A percentile compares a stretch with the other conserved stretches of the same genome.
phyloP scores from a whole-genome alignment of 2,329 filamentous ascomycete species.

The Pseudocercospora cruenta region DNA sequence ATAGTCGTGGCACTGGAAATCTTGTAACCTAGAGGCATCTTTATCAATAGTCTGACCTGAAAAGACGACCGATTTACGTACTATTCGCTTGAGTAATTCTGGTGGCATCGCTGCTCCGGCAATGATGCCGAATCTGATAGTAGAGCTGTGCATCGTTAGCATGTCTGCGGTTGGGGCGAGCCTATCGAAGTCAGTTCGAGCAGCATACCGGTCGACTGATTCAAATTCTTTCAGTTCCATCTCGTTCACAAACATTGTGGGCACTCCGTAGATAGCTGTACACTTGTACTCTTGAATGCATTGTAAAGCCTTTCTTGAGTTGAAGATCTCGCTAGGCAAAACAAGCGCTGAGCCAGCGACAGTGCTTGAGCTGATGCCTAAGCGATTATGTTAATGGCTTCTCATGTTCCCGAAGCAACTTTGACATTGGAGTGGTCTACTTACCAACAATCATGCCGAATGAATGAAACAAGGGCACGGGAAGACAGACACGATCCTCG shows the following conservation, averaged over 20 bases:
- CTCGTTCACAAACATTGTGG: slow-evolving; percentile 77
- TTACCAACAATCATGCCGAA: slow-evolving; percentile 69
- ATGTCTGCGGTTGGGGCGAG: neutral
- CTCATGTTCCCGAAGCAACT: slow-evolving; percentile 46
- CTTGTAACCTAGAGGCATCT: slow-evolving; percentile 52
- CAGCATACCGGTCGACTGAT: slow-evolving; percentile 20
- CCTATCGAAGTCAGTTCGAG: neutral
- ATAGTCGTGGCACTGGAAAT: slow-evolving; percentile 76
- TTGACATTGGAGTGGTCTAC: slow-evolving; percentile 62
- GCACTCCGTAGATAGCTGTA: slow-evolving; percentile 79
- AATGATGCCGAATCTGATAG: slow-evolving; percentile 58
- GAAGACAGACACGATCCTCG: slow-evolving; percentile 74
- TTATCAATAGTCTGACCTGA: neutral
- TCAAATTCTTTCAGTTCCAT: slow-evolving; percentile 34
- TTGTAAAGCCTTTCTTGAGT: slow-evolving; percentile 28
- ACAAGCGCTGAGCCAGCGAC: slow-evolving; percentile 68
- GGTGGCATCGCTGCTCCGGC: slow-evolving; percentile 77
- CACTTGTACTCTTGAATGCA: slow-evolving; percentile 53
- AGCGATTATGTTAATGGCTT: neutral
- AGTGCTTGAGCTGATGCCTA: slow-evolving; percentile 30
- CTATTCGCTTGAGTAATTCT: slow-evolving; percentile 73
- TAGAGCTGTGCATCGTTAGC: slow-evolving; percentile 19
- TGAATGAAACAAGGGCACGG: slow-evolving; percentile 83
- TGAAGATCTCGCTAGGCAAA: slow-evolving; percentile 73
- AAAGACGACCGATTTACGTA: neutral